Percentiles rank a stretch among this genome's conserved stretches.
These are phyloP conservation scores for Cymbopogon citratus DNA, from an alignment of 176 grass and related monocot genomes.

Conservation along the genomic window DNA sequence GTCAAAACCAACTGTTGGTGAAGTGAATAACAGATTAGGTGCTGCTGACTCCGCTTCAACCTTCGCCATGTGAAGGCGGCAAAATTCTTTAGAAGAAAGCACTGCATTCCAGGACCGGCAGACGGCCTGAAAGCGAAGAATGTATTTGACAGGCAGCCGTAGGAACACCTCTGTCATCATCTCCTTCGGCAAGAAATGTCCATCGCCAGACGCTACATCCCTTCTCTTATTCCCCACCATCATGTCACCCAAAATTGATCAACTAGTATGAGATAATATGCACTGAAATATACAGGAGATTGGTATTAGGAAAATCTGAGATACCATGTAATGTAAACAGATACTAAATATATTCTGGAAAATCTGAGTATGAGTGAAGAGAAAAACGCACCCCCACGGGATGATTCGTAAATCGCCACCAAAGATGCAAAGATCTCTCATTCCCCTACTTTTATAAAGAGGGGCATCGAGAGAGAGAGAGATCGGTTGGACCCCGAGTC, in stretches of 20 bases:
- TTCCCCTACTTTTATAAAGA: not conserved
- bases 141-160: not conserved
- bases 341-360: not conserved
- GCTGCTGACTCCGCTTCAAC: not conserved
- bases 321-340: not conserved
- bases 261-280: not conserved
- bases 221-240: not conserved
- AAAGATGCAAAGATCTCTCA: not conserved
- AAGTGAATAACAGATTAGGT: not conserved
- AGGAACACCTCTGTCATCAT: constrained; percentile 24
- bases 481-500: not conserved
- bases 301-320: not conserved
- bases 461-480: not conserved
- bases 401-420: not conserved
- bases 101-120: constrained; percentile 7
- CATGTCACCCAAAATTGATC: not conserved
- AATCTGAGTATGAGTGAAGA: not conserved
- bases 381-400: not conserved
- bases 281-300: not conserved
- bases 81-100: constrained; percentile 17
- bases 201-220: not conserved
- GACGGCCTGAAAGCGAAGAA: not conserved
- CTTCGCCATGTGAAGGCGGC: not conserved
- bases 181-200: not conserved
- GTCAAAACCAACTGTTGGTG: not conserved